These are phyloP conservation scores for Heteromeles arbutifolia DNA, from an alignment of 306 rosid species.

Conservation along the genomic window DNA sequence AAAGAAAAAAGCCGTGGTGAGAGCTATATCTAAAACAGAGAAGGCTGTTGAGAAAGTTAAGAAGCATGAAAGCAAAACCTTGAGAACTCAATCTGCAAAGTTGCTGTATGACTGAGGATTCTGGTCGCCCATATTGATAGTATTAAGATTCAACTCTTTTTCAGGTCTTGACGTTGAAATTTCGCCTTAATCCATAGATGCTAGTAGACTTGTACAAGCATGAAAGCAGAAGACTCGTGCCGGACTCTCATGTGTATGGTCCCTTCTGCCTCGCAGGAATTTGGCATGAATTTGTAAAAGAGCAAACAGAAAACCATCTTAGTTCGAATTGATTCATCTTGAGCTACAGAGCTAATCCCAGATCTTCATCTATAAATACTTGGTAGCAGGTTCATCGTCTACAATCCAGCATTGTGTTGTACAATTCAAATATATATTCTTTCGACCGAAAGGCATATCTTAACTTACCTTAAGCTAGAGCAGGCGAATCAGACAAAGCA, in stretches of 20 bases:
- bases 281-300: no score
- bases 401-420: no score
- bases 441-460: not conserved
- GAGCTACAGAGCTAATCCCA: no score
- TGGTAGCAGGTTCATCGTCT: no score
- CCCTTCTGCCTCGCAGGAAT: no score
- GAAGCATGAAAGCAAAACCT: conserved; percentile 59
- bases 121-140: not conserved
- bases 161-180: not conserved
- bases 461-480: not conserved
- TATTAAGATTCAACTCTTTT: not conserved
- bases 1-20: conserved; percentile 54
- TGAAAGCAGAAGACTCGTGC: no score
- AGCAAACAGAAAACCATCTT: no score
- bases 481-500: not conserved
- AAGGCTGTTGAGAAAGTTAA: conserved; percentile 40
- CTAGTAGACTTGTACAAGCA: not conserved
- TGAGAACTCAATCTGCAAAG: conserved; percentile 69
- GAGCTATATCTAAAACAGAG: conserved; percentile 60
- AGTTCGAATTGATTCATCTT: no score
- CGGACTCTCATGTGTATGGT: no score
- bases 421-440: no score
- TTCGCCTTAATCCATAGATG: not conserved
- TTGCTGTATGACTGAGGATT: conserved; percentile 53
- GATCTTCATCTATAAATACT: no score